Evolutionary conservation across 345 rosid genomes (phyloP), one percentile per base, ranked within the genome.

Genomic region (Linum lewisii): DNA sequence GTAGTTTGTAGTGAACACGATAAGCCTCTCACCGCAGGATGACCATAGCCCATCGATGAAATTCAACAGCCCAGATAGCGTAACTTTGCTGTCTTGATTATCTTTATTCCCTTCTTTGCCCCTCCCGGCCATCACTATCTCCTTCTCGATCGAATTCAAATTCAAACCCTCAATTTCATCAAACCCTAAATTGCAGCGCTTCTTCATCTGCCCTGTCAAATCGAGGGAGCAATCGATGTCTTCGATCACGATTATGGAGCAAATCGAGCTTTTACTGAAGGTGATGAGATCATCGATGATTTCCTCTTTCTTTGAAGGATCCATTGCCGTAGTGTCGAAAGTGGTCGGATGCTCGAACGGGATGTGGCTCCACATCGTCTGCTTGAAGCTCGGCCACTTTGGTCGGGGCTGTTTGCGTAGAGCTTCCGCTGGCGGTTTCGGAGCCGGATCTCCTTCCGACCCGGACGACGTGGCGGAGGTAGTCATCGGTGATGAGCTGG

Each of bases 361-460:
- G 3, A 42, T 16, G 18, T 14, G 13, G 47, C 47, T 57, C 59
- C 54, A 50, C 2, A n/a, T n/a, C n/a, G n/a, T n/a, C 37, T 24
- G 21, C n/a, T 1, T 65, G 60, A 58, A 51, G 19, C n/a, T 13
- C 53, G 32, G n/a, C n/a, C n/a, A n/a, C n/a, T n/a, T n/a, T n/a
- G 11, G 53, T 57, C 1, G 63, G 63, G 67, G 54, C 42, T 64
- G 23, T 69, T 69, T 21, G 69, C 22, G 54, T 59, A 59, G 1
- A 69, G 69, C 61, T 64, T 59, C 24, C 59, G 51, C 50, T 63
- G 59, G 47, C 73, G 10, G 9, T 69, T 69, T 19, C 29, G 11
- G 58, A 32, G 5, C 14, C 63, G 13, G 63, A 57, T 25, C 20
- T 34, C 57, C 52, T 63, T 24, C 73, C 73, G 51, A 58, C 64